These are phyloP conservation scores for Oleoguttula mirabilis DNA, from an alignment of 495 filamentous ascomycete genomes.

Conservation along the genomic window DNA sequence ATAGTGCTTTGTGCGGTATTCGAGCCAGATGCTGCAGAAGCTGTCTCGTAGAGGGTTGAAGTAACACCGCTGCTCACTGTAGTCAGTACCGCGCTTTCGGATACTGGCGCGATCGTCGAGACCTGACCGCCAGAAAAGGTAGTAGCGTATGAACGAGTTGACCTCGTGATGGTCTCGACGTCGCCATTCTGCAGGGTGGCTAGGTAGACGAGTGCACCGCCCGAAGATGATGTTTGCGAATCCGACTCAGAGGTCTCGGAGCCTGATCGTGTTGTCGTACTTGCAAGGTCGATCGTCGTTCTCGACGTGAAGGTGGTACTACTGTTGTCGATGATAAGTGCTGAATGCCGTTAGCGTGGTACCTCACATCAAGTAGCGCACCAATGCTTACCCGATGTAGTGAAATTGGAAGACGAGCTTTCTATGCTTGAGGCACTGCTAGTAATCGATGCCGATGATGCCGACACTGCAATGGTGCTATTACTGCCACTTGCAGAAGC, in stretches of 20 bases:
- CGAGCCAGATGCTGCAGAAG: neutral
- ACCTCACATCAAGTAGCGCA: too few relatives aligned
- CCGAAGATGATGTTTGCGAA: constrained; percentile 6
- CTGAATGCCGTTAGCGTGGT: neutral
- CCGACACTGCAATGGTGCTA: too few relatives aligned
- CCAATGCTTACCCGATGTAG: constrained; percentile 2
- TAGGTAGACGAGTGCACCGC: constrained; percentile 1
- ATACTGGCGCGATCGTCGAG: constrained; percentile 9
- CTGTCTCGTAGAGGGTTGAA: neutral
- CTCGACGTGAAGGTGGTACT: neutral
- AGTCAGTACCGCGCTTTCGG: neutral
- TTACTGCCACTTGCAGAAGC: neutral
- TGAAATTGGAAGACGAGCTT: neutral
- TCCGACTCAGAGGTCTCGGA: neutral
- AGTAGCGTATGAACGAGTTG: constrained; percentile 10
- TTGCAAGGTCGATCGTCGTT: constrained; percentile 6
- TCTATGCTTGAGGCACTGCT: too few relatives aligned
- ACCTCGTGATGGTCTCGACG: constrained; percentile 7
- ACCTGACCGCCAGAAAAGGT: constrained; percentile 9
- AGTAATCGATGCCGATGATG: too few relatives aligned
- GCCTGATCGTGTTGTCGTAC: neutral
- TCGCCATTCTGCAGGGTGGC: constrained; percentile 10
- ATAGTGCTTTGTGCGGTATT: neutral
- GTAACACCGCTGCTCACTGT: constrained; percentile 2
- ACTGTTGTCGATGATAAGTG: neutral